phyloP scores from a whole-genome alignment of 106 monocot genomes.

The Dendrobium nobile region DNA sequence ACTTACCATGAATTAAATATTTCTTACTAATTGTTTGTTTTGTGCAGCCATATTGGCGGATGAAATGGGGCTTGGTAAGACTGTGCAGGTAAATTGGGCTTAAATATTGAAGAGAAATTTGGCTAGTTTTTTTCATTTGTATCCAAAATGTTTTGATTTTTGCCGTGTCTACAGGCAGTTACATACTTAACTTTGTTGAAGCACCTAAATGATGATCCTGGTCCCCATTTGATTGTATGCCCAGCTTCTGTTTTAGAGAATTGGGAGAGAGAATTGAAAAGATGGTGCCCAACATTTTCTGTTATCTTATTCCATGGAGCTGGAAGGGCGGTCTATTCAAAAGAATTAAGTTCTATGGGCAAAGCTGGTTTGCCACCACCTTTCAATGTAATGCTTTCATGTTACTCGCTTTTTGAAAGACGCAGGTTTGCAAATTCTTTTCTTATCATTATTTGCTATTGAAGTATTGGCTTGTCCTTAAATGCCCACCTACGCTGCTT shows the following conservation, averaged over 20 bases:
- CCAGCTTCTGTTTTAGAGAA: constrained; percentile 97
- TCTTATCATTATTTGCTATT: neutral
- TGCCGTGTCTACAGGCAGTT: constrained; percentile 52
- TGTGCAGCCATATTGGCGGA: constrained; percentile 93
- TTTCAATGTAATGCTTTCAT: constrained; percentile 84
- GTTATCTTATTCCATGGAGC: constrained; percentile 89
- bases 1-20: neutral
- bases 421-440: constrained; percentile 43
- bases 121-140: neutral
- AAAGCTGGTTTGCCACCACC: constrained; percentile 84
- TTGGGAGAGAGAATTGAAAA: constrained; percentile 92
- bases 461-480: neutral
- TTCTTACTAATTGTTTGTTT: constrained; percentile 13
- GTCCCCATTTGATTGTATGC: constrained; percentile 94
- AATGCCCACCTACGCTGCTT: neutral
- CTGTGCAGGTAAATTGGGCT: constrained; percentile 70
- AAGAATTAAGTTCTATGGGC: constrained; percentile 63
- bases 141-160: neutral
- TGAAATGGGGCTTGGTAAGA: constrained; percentile 99
- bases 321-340: constrained; percentile 75
- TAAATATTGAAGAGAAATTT: neutral
- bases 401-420: constrained; percentile 91
- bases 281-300: constrained; percentile 92
- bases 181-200: constrained; percentile 82
- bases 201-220: constrained; percentile 79